These are phyloP conservation scores for Orychophragmus violaceus DNA, from an alignment of 345 rosid genomes.

Conservation along the genomic window DNA sequence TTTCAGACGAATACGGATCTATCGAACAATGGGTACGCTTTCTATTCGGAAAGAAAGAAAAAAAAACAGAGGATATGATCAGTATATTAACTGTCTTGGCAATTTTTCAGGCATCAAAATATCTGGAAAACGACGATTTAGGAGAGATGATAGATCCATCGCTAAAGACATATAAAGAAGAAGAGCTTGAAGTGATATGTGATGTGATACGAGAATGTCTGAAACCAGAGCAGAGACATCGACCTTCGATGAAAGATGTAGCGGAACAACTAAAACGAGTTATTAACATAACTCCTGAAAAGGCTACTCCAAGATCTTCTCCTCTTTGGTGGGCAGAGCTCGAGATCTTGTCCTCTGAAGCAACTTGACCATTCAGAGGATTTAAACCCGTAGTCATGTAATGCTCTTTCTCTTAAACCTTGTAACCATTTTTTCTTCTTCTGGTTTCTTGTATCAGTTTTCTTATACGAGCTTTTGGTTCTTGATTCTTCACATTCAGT, in stretches of 20 bases:
- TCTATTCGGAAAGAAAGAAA: not conserved
- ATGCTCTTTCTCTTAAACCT: not conserved
- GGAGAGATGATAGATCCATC: conserved; percentile 56
- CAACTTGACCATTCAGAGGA: too few species aligned
- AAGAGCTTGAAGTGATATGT: too few species aligned
- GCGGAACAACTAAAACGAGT: conserved; percentile 45
- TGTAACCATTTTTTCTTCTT: not conserved
- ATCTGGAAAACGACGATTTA: conserved; percentile 38
- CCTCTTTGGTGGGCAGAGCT: conserved; percentile 30
- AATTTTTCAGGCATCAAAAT: conserved; percentile 56
- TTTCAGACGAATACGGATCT: conserved; percentile 59
- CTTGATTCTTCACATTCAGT: not conserved
- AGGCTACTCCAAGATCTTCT: conserved; percentile 83
- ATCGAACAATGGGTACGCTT: conserved; percentile 71
- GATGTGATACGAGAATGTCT: conserved; percentile 59
- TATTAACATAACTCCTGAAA: conserved; percentile 60
- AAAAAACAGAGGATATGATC: not conserved
- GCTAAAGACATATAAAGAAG: conserved; percentile 58
- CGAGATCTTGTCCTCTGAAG: too few species aligned
- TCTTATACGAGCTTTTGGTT: conserved; percentile 21
- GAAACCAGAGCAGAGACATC: conserved; percentile 39
- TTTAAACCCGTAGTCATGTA: too few species aligned
- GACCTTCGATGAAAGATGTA: conserved; percentile 65
- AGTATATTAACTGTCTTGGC: not conserved
- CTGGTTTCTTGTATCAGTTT: not conserved